These are phyloP conservation scores for Durusdinium trenchii DNA, from an alignment of 73 alveolate genomes.

Conservation along the genomic window DNA sequence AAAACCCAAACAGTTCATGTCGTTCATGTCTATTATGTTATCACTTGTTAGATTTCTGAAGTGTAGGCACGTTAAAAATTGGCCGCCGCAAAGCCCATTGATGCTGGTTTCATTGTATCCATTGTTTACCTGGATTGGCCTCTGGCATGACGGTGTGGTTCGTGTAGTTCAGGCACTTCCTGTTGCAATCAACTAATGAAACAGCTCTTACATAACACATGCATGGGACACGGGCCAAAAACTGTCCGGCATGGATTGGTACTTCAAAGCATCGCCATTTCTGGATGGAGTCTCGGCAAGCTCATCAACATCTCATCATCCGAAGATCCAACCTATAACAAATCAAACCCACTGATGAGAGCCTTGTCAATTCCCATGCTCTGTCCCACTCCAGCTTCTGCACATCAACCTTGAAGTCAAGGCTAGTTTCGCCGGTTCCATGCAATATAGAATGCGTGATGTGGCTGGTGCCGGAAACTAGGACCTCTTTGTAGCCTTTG, in stretches of 20 bases:
- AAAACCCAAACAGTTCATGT: no score
- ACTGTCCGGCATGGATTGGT: no score
- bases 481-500: background rate
- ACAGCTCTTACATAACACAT: background rate
- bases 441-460: background rate
- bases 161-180: constrained; percentile 97
- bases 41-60: no score
- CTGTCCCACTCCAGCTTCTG: constrained; percentile 96
- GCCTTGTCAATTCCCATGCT: constrained; percentile 97
- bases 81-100: no score
- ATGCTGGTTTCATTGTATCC: no score
- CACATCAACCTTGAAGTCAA: constrained; percentile 86
- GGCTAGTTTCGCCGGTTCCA: background rate
- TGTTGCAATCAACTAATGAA: background rate
- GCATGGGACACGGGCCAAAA: no score
- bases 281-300: no score
- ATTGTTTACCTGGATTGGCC: no score
- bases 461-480: no score
- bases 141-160: constrained; percentile 98
- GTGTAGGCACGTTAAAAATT: no score
- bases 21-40: no score
- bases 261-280: no score
- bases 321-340: background rate
- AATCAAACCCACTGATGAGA: background rate
- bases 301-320: background rate